Evolutionary conservation across 139 green algal species (phyloP).

Genomic region (Zygnema cylindricum): DNA sequence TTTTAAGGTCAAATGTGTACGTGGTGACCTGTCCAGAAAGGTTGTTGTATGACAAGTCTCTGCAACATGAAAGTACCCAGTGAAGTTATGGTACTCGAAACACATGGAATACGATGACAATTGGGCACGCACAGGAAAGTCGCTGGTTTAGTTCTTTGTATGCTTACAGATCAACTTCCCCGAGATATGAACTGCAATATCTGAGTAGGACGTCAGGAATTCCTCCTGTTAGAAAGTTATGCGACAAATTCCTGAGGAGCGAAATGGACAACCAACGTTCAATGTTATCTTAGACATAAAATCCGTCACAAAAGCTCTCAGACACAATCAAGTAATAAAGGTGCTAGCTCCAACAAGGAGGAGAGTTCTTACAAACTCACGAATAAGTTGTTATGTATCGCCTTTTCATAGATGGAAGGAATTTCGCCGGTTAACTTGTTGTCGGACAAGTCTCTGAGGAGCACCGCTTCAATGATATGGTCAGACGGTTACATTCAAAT

Average conservation of each 20-base stretch:
- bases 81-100: background rate
- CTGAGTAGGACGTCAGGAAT: background rate
- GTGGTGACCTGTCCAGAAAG: background rate
- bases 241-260: background rate
- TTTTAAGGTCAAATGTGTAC: background rate
- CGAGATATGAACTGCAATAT: background rate
- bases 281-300: background rate
- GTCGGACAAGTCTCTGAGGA: background rate
- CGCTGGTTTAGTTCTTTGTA: background rate
- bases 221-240: background rate
- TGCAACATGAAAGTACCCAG: background rate
- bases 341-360: background rate
- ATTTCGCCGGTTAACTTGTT: background rate
- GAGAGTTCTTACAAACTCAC: background rate
- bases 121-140: background rate
- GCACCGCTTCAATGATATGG: too few species aligned
- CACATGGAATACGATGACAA: background rate
- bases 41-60: background rate
- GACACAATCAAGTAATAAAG: background rate
- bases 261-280: background rate
- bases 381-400: background rate
- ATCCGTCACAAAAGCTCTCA: background rate
- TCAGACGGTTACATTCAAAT: background rate
- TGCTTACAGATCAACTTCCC: background rate
- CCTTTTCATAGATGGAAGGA: background rate